A percentile compares a stretch with the other conserved stretches of the same genome.
Evolutionary conservation across 2,329 filamentous ascomycete species (phyloP).

Genomic region (Catunica adiposa): DNA sequence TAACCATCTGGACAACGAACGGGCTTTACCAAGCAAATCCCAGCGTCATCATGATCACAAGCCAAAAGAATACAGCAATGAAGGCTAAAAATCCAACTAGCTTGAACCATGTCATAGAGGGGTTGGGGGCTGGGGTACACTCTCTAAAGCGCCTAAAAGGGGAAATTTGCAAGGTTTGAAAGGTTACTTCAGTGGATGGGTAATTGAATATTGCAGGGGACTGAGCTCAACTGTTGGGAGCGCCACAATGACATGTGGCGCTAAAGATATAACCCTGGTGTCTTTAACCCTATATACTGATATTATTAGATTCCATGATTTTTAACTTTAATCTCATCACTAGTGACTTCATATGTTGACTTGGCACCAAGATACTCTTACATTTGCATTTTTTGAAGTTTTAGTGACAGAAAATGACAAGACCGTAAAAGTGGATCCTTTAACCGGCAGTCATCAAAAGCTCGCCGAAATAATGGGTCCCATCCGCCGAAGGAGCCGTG

Average conservation of each 20-base stretch:
- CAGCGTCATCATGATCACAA: background rate
- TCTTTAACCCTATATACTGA: background rate
- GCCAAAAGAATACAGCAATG: background rate
- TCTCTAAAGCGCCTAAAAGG: background rate
- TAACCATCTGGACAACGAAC: background rate
- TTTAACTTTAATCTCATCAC: too few species aligned
- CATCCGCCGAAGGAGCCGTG: too few species aligned
- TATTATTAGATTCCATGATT: too few species aligned
- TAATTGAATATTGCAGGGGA: background rate
- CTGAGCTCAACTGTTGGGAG: background rate
- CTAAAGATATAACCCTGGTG: too few species aligned
- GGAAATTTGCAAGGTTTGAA: background rate
- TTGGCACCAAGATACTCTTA: too few species aligned
- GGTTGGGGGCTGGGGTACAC: background rate
- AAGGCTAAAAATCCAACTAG: background rate
- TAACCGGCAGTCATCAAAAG: too few species aligned
- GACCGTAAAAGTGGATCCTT: too few species aligned
- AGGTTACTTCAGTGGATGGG: background rate
- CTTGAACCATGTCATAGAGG: background rate
- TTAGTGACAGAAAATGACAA: too few species aligned
- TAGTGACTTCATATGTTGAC: too few species aligned
- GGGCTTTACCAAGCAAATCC: background rate
- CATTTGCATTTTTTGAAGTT: too few species aligned
- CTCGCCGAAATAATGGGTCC: too few species aligned
- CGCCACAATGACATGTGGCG: background rate